Percentiles rank a stretch among this genome's conserved stretches.
phyloP scores from a whole-genome alignment of 495 filamentous ascomycete genomes.

The Melanomma pulvis-pyrius region DNA sequence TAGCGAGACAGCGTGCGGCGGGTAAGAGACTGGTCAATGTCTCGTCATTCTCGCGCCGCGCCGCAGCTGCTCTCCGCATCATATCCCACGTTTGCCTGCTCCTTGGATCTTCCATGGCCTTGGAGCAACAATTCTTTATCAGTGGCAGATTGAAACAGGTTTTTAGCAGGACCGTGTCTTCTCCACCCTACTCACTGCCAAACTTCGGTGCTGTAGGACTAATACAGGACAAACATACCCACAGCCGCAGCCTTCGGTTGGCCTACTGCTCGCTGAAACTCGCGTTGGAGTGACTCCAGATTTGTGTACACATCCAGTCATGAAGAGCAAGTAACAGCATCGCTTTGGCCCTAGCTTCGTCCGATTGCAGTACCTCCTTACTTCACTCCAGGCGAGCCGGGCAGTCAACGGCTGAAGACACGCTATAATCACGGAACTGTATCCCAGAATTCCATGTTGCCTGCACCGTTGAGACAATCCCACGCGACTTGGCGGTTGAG shows the following conservation, averaged over 20 bases:
- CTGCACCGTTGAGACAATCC: background rate
- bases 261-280: too few species aligned
- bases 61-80: slow-evolving; percentile 2
- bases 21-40: background rate
- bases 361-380: too few species aligned
- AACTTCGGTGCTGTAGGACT: slow-evolving; percentile 29
- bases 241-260: background rate
- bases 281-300: too few species aligned
- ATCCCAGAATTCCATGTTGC: background rate
- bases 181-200: slow-evolving; percentile 40
- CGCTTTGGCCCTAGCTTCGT: background rate
- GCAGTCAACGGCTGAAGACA: background rate
- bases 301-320: too few species aligned
- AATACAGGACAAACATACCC: slow-evolving; percentile 38
- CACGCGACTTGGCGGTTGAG: slow-evolving; percentile 1
- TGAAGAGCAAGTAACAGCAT: too few species aligned
- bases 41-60: background rate
- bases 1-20: background rate
- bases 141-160: slow-evolving; percentile 41
- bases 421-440: background rate
- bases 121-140: slow-evolving; percentile 32
- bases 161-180: slow-evolving; percentile 44
- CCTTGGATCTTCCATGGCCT: slow-evolving; percentile 35
- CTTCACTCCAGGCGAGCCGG: too few species aligned
- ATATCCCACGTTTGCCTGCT: slow-evolving; percentile 41